Base-by-base conservation (phyloP, 257 asterid genomes). In the Coffea canephora region DNA sequence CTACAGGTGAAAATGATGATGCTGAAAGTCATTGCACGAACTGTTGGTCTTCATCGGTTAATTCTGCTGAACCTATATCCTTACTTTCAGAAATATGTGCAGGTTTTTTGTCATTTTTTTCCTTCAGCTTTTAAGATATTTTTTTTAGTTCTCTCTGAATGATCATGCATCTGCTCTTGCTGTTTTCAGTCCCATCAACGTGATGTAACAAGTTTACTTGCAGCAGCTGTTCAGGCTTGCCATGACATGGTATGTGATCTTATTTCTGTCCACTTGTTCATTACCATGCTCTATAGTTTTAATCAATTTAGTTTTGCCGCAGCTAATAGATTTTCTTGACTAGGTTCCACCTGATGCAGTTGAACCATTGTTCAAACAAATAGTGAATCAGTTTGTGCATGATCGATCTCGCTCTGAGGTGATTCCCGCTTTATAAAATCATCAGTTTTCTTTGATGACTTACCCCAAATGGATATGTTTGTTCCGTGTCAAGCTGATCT, bases 291-390 rank as follows among this genome's bases (percentile, higher is more conserved):
- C n/a, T 13, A 6, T 61, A 18, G 41, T 13, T 68, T 68, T 36
- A n/a, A 52, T 66, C 36, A 34, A 70, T 21, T 83, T 77, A 45
- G 18, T 36, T 75, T 69, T 27, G 77, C 71, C 39, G 52, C 62
- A 55, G 54, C 55, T 45, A 69, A 62, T 80, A 27, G 74, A 49
- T 76, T 62, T 71, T 85, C 68, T 82, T 71, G 69, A 64, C 79
- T 83, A 95, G 99, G 99, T 95, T 41, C 99, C 99, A 36, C 99
- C 98, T 80, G 99, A 95, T 84, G 97, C 94, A 11, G 97, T 95
- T 69, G 97, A 95, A 87, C 97, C 99, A 45, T 82, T 95, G 82
- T 95, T 95, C 82, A 95, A 87, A 84, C 99, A 95, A 88, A 83
- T 95, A 69, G 99, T 93, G 79, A 95, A 95, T 89, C 97, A 93